Evolutionary conservation across 805 yeast genomes (phyloP).

Genomic region (Metschnikowia cerradonensis): DNA sequence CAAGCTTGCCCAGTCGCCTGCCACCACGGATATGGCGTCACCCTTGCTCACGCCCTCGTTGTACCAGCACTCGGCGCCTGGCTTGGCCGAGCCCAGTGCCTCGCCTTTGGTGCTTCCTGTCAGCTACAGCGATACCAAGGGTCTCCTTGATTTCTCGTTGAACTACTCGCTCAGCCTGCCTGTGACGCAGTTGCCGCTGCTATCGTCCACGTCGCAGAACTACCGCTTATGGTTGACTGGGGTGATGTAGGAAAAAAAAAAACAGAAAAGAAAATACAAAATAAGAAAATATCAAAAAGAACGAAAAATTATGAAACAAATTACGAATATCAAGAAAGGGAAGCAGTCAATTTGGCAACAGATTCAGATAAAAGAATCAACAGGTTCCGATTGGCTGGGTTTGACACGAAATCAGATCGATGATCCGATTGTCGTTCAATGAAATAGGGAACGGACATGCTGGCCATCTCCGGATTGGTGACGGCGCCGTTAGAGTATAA

Average conservation of each 20-base stretch:
- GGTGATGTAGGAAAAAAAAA: slow-evolving; percentile 7
- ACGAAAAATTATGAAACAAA: not conserved
- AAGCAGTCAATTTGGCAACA: not conserved
- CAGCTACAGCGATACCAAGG: slow-evolving; percentile 17
- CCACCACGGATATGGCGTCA: slow-evolving; percentile 25
- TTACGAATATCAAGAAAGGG: not conserved
- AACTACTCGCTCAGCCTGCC: slow-evolving; percentile 27
- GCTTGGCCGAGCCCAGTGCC: slow-evolving; percentile 14
- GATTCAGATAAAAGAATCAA: no score
- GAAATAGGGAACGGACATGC: not conserved
- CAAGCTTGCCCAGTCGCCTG: slow-evolving; percentile 13
- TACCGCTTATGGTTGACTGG: slow-evolving; percentile 39
- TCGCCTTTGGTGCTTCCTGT: slow-evolving; percentile 25
- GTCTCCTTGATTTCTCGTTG: slow-evolving; percentile 29
- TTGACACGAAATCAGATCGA: no score
- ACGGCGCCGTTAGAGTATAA: not conserved
- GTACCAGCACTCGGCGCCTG: slow-evolving; percentile 22
- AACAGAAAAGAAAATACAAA: not conserved
- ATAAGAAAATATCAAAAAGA: not conserved
- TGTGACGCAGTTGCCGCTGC: slow-evolving; percentile 10
- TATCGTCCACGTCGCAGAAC: slow-evolving; percentile 32
- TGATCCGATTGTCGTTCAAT: not conserved
- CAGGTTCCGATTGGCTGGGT: no score
- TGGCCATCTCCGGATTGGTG: not conserved
- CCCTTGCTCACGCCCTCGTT: slow-evolving; percentile 38